Percentiles rank a stretch among this genome's conserved stretches.
Evolutionary conservation across 148 eudicot genomes (phyloP).

Genomic region (Vaccinium darrowii): DNA sequence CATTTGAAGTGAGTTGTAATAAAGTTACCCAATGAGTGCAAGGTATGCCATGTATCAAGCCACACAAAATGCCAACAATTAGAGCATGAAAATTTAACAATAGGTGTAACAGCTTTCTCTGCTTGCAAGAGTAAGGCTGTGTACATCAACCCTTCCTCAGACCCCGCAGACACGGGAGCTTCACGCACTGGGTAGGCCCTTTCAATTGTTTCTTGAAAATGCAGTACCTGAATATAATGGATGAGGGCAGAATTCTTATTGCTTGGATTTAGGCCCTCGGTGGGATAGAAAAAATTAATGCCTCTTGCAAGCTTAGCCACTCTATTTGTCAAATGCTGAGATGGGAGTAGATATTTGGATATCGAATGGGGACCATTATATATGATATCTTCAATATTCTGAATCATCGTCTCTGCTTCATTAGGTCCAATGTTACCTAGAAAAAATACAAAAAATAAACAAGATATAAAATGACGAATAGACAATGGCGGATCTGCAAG

Average conservation of each 20-base stretch:
- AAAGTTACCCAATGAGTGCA: neutral
- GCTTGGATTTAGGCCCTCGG: conserved; percentile 73
- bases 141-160: no score
- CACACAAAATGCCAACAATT: neutral
- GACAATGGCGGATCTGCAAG: neutral
- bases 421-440: conserved; percentile 62
- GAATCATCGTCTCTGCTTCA: conserved; percentile 67
- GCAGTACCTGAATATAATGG: conserved; percentile 74
- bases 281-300: conserved; percentile 41
- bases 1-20: neutral
- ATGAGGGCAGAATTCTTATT: conserved; percentile 82
- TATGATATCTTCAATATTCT: conserved; percentile 55
- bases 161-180: no score
- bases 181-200: no score
- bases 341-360: conserved; percentile 61
- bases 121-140: no score
- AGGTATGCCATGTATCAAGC: neutral
- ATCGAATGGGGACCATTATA: conserved; percentile 50
- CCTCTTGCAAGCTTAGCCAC: conserved; percentile 64
- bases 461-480: neutral
- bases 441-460: neutral
- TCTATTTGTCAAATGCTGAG: conserved; percentile 69
- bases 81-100: neutral
- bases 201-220: neutral
- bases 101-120: neutral